Percentiles rank a stretch among this genome's conserved stretches.
Conservation (phyloP, 257 asterid genomes). For the Leptodermis oblonga region DNA sequence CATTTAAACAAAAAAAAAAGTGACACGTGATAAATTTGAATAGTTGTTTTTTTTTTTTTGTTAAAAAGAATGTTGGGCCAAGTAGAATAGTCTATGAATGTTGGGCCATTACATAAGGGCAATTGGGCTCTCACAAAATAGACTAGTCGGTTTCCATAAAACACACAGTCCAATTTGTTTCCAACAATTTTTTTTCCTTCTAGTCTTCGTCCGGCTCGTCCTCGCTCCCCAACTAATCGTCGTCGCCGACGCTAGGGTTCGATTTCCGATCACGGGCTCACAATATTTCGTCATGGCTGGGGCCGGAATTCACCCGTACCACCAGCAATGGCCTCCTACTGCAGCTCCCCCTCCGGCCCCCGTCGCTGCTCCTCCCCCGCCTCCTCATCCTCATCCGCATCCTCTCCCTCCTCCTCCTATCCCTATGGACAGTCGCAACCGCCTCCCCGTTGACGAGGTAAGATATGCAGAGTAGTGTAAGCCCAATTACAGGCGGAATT, state of each 20-base stretch:
- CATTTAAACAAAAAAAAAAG: too few species aligned
- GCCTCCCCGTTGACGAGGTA: constrained; percentile 35
- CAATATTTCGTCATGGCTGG: constrained; percentile 36
- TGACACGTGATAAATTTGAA: too few species aligned
- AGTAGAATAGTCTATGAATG: too few species aligned
- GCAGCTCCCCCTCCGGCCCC: constrained; percentile 40
- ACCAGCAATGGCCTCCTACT: constrained; percentile 72
- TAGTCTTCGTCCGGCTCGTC: neutral
- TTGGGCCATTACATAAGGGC: too few species aligned
- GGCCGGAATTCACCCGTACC: constrained; percentile 77
- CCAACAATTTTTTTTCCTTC: neutral
- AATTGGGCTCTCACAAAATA: too few species aligned
- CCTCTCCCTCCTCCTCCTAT: constrained; percentile 32
- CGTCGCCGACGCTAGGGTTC: constrained; percentile 29
- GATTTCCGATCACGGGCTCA: constrained; percentile 5
- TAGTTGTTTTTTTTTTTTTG: too few species aligned
- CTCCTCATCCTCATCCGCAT: constrained; percentile 42
- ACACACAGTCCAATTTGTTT: neutral
- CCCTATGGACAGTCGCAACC: constrained; percentile 35
- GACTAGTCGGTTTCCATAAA: neutral
- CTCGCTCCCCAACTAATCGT: constrained; percentile 7
- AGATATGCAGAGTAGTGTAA: neutral
- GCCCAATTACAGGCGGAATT: neutral
- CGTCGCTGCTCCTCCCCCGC: constrained; percentile 28
- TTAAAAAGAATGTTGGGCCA: too few species aligned